Conservation (phyloP, 2,329 filamentous ascomycete genomes). For the Aspergillus viridinutans region DNA sequence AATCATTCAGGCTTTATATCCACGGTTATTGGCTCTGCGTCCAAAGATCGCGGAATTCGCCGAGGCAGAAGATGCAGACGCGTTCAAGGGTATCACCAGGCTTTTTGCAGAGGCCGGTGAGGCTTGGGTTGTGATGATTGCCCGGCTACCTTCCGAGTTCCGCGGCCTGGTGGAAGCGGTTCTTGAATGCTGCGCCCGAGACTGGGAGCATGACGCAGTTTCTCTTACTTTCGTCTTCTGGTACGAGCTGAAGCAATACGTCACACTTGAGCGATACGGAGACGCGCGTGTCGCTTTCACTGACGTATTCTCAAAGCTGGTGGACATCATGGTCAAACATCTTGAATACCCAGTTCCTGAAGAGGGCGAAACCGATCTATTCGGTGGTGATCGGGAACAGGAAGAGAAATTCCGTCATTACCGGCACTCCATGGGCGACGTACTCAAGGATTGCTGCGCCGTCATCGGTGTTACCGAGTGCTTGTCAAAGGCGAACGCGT, state of each 20-base stretch:
- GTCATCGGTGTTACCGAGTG: slow-evolving; percentile 93
- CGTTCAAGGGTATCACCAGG: slow-evolving; percentile 82
- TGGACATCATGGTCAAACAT: slow-evolving; percentile 88
- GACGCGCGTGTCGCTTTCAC: slow-evolving; percentile 71
- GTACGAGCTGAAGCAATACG: slow-evolving; percentile 97
- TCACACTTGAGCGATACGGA: slow-evolving; percentile 85
- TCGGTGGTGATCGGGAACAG: slow-evolving; percentile 90
- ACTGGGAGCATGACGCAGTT: slow-evolving; percentile 86
- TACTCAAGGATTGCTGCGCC: slow-evolving; percentile 93
- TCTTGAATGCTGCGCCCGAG: slow-evolving; percentile 83
- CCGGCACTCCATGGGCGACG: slow-evolving; percentile 94
- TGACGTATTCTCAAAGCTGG: slow-evolving; percentile 80
- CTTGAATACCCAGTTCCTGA: slow-evolving; percentile 81
- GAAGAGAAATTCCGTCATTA: slow-evolving; percentile 98
- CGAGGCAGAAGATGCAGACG: slow-evolving; percentile 76
- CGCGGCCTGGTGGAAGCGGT: slow-evolving; percentile 81
- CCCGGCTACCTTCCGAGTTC: slow-evolving; percentile 77
- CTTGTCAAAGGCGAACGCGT: slow-evolving; percentile 77
- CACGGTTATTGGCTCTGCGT: slow-evolving; percentile 69
- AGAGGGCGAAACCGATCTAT: slow-evolving; percentile 73
- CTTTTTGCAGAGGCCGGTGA: slow-evolving; percentile 91
- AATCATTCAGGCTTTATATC: slow-evolving; percentile 77
- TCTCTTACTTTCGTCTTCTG: slow-evolving; percentile 94
- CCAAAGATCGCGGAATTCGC: slow-evolving; percentile 72
- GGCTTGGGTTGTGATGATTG: slow-evolving; percentile 89